Evolutionary conservation across 2,329 filamentous ascomycete species (phyloP), one percentile per base, ranked within the genome.

Genomic region (Phialophora tarda): DNA sequence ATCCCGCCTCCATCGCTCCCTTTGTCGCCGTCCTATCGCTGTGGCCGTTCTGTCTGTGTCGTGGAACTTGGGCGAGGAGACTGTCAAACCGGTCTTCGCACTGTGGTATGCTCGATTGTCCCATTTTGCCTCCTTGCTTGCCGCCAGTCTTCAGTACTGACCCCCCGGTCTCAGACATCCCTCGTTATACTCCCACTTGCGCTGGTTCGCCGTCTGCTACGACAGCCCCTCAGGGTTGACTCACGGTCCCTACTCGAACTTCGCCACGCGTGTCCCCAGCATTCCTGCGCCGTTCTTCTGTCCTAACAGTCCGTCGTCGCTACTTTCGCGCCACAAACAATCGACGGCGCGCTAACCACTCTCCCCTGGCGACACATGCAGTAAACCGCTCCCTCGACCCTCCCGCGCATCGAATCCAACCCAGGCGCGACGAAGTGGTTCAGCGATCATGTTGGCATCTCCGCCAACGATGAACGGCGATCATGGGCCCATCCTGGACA

Each of bases 401-500:
- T 34, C 8, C 50, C 24, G 23, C 44, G 24, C 54, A 24, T 26
- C 38, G 28, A 32, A 23, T 21, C 50, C 53, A 55, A 14, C 17
- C n/a, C 63, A 53, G 30, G 38, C 58, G 54, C 38, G 10, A 51
- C 14, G 30, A 26, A 34, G 17, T 38, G 53, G 41, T 47, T 4
- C 21, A 57, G 48, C 73, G 32, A 66, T 71, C 56, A 77, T 77
- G n/a, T 65, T 78, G 59, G 73, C 76, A 58, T 65, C 77, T 55
- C 78, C 79, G 17, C 78, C 79, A 60, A 73, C 77, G 64, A 81
- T 62, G 54, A 66, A 59, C 26, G 65, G 59, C 59, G 72, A 69
- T 34, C 65, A 83, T 55, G 88, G 88, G 54, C 86, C 86, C 67
- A 86, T 93, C 68, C 82, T 92, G 74, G 91, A 93, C 67, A 92